phyloP scores from a whole-genome alignment of 2,329 filamentous ascomycete genomes.

The Nothopassalora personata region DNA sequence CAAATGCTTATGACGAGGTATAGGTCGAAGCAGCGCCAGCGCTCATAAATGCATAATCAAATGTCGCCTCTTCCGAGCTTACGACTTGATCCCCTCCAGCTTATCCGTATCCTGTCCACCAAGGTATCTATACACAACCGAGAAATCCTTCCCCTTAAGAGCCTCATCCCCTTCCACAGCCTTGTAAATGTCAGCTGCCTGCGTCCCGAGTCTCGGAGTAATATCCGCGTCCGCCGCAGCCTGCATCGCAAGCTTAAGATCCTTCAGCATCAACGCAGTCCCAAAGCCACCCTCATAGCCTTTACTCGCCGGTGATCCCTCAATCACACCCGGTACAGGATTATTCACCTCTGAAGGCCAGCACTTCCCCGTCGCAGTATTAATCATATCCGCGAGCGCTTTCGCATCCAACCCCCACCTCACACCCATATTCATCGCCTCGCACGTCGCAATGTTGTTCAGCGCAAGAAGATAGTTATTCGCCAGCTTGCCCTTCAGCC shows the following conservation, averaged over 20 bases:
- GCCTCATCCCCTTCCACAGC: slow-evolving; percentile 40
- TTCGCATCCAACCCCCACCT: slow-evolving; percentile 43
- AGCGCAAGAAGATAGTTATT: slow-evolving; percentile 96
- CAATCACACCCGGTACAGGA: slow-evolving; percentile 78
- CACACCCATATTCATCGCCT: slow-evolving; percentile 12
- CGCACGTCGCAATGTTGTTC: slow-evolving; percentile 63
- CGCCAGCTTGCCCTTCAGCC: slow-evolving; percentile 85
- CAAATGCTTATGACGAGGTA: no score
- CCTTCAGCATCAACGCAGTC: slow-evolving; percentile 47
- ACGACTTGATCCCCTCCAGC: slow-evolving; percentile 18
- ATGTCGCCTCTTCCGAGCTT: neutral
- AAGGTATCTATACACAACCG: slow-evolving; percentile 47
- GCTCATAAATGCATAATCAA: neutral
- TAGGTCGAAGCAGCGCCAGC: neutral
- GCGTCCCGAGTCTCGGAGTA: slow-evolving; percentile 41
- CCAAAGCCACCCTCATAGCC: slow-evolving; percentile 58
- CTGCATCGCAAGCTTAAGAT: slow-evolving; percentile 45
- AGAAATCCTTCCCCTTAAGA: slow-evolving; percentile 48
- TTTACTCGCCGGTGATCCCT: slow-evolving; percentile 65
- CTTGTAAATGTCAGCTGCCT: slow-evolving; percentile 43
- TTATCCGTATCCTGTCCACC: slow-evolving; percentile 39
- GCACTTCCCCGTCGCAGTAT: slow-evolving; percentile 87
- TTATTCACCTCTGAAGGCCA: slow-evolving; percentile 98
- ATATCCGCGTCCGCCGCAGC: slow-evolving; percentile 42
- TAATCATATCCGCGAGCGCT: slow-evolving; percentile 78